Conservation (phyloP, 306 rosid species). For the Spatholobus suberectus region DNA sequence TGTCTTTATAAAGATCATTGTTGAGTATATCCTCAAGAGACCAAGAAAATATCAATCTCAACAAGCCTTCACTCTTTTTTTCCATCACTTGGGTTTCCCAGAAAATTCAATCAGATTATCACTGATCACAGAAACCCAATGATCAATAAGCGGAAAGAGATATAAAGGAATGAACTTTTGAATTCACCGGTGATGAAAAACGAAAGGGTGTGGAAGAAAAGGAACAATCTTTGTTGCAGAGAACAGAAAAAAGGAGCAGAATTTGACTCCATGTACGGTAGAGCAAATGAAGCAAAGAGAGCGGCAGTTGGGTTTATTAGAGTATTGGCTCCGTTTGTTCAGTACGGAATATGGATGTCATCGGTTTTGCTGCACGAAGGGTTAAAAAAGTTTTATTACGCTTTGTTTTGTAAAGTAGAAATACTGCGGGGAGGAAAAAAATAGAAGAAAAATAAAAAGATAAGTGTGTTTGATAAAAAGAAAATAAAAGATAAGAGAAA, state of each 20-base stretch:
- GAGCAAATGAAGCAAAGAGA: not conserved
- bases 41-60: constrained; percentile 45
- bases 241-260: not conserved
- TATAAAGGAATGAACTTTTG: not conserved
- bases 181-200: not conserved
- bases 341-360: too few relatives aligned
- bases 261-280: too few relatives aligned
- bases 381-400: too few relatives aligned
- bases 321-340: too few relatives aligned
- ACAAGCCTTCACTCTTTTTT: not conserved
- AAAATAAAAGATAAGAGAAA: too few relatives aligned
- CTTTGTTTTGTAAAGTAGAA: too few relatives aligned
- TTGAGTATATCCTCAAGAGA: constrained; percentile 47
- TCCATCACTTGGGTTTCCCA: constrained; percentile 30
- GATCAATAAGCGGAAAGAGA: not conserved
- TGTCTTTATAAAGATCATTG: constrained; percentile 39
- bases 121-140: constrained; percentile 11
- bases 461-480: too few relatives aligned
- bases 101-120: not conserved
- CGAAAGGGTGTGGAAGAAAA: not conserved
- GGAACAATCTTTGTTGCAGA: constrained; percentile 2
- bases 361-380: too few relatives aligned
- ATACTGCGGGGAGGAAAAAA: too few relatives aligned
- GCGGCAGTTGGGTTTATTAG: too few relatives aligned
- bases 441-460: too few relatives aligned